Evolutionary conservation across 2,329 filamentous ascomycete genomes (phyloP).

Genomic region (Pyrenochaeta sp.): DNA sequence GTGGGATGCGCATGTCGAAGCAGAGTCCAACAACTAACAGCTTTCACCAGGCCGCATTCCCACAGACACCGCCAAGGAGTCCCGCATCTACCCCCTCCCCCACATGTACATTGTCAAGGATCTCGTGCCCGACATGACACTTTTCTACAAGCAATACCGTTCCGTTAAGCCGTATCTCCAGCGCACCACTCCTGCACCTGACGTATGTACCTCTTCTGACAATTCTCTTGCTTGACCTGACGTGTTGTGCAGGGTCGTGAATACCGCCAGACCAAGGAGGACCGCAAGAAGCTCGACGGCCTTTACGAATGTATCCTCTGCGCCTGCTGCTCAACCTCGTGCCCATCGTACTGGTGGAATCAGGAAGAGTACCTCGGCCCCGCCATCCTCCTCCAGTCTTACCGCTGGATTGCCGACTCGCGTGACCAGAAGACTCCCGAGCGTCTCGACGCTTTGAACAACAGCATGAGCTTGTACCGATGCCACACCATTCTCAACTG

Average conservation of each 20-base stretch:
- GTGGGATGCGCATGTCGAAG: conserved; percentile 46
- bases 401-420: conserved; percentile 95
- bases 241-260: conserved; percentile 76
- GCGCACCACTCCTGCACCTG: conserved; percentile 80
- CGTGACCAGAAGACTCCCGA: conserved; percentile 88
- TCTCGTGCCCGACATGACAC: conserved; percentile 94
- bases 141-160: conserved; percentile 99
- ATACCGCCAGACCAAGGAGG: conserved; percentile 86
- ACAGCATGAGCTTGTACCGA: conserved; percentile 98
- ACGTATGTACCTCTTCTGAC: conserved; percentile 68
- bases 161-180: conserved; percentile 99
- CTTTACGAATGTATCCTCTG: conserved; percentile 99
- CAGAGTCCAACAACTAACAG: conserved; percentile 18
- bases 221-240: conserved; percentile 19
- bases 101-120: conserved; percentile 99
- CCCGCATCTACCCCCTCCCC: conserved; percentile 96
- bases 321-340: conserved; percentile 98
- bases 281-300: conserved; percentile 95
- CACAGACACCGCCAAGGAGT: conserved; percentile 77
- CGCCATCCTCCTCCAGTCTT: conserved; percentile 94
- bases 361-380: conserved; percentile 97
- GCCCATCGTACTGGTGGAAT: conserved; percentile 99
- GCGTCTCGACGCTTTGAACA: conserved; percentile 91
- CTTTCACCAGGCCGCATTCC: conserved; percentile 81
- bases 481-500: conserved; percentile 99